These are phyloP conservation scores for Amborella trichopoda DNA, from an alignment of 164 flowering plant species.

Conservation along the genomic window DNA sequence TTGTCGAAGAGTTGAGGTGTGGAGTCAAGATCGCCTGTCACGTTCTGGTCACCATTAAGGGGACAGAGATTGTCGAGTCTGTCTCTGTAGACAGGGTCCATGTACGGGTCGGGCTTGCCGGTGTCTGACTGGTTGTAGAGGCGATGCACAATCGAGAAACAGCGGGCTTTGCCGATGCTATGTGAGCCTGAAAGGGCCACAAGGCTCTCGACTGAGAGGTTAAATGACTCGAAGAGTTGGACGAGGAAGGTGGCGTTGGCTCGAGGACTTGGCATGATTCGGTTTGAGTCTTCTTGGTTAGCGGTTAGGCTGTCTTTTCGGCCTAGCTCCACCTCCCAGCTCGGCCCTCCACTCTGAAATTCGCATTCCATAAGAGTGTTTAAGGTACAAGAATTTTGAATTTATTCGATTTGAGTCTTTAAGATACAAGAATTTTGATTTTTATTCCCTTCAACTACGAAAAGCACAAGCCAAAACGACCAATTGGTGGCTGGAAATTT, in stretches of 20 bases:
- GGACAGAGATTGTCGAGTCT: slow-evolving; percentile 65
- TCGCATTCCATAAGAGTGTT: too few species aligned
- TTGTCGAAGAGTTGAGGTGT: slow-evolving; percentile 70
- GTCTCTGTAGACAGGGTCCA: slow-evolving; percentile 45
- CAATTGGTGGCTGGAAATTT: too few species aligned
- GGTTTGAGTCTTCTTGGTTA: slow-evolving; percentile 60
- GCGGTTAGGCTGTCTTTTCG: slow-evolving; percentile 73
- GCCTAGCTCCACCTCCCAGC: slow-evolving; percentile 78
- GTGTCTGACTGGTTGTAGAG: slow-evolving; percentile 91
- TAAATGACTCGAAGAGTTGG: slow-evolving; percentile 44
- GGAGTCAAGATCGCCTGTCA: slow-evolving; percentile 62
- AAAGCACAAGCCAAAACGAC: too few species aligned
- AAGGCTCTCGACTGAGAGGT: slow-evolving; percentile 59
- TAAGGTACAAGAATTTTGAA: too few species aligned
- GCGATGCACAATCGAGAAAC: slow-evolving; percentile 74
- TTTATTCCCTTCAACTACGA: too few species aligned
- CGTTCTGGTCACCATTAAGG: slow-evolving; percentile 43
- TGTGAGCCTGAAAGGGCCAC: slow-evolving; percentile 95
- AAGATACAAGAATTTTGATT: too few species aligned
- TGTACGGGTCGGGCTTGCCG: slow-evolving; percentile 68
- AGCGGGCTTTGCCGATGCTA: slow-evolving; percentile 74
- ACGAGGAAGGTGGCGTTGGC: slow-evolving; percentile 56
- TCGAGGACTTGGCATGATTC: slow-evolving; percentile 92
- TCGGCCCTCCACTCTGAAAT: slow-evolving; percentile 84
- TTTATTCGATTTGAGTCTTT: too few species aligned